phyloP scores from a whole-genome alignment of 306 rosid genomes.

The Glycyrrhiza uralensis region DNA sequence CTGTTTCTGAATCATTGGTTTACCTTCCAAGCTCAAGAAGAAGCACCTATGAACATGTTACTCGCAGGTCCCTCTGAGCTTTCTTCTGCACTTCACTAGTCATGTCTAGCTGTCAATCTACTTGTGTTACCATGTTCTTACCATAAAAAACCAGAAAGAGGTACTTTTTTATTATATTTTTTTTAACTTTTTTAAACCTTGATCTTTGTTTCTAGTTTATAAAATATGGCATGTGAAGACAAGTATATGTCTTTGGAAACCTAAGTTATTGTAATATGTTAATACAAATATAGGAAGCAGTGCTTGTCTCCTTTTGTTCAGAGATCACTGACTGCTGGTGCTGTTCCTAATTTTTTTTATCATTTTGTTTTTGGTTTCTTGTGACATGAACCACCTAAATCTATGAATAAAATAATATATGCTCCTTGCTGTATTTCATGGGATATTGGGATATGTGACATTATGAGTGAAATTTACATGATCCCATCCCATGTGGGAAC shows the following conservation, averaged over 20 bases:
- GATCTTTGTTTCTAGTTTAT: constrained; percentile 8
- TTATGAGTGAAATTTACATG: constrained; percentile 43
- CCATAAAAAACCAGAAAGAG: constrained; percentile 1
- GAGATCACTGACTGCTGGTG: constrained; percentile 5
- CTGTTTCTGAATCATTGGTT: constrained; percentile 68
- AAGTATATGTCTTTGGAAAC: constrained; percentile 32
- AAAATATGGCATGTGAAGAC: constrained; percentile 35
- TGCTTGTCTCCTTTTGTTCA: constrained; percentile 30
- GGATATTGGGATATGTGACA: constrained; percentile 10
- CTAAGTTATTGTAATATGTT: constrained; percentile 33
- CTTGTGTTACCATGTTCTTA: constrained; percentile 22
- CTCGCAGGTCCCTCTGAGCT: constrained; percentile 31
- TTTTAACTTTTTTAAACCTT: background rate
- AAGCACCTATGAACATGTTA: constrained; percentile 44
- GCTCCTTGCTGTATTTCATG: constrained; percentile 47
- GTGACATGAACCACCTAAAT: background rate
- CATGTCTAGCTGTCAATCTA: constrained; percentile 3
- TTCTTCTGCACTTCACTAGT: background rate
- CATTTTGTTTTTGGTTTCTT: background rate
- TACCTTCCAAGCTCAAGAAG: constrained; percentile 58
- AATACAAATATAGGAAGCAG: constrained; percentile 34
- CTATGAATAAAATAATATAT: constrained; percentile 18
- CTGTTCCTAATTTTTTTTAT: constrained; percentile 1
- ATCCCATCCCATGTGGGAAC: constrained; percentile 59
- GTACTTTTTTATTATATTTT: constrained; percentile 9